A percentile compares a stretch with the other conserved stretches of the same genome.
phyloP scores from a whole-genome alignment of 371 early-diverging fungal species.

The Gilbertella persicaria region DNA sequence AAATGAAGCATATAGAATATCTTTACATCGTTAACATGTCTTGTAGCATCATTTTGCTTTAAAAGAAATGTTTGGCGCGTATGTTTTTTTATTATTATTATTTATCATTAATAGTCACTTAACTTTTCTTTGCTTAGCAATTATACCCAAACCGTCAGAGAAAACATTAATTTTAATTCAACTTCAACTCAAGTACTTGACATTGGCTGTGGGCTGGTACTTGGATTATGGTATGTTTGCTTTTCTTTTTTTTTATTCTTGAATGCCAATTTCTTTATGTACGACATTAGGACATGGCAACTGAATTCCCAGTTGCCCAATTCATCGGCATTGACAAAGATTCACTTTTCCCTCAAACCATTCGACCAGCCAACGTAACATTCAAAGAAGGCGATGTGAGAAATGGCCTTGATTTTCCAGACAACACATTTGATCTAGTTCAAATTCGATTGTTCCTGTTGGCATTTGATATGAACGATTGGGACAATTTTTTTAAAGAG shows the following conservation, averaged over 20 bases:
- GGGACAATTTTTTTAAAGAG: slow-evolving; percentile 20
- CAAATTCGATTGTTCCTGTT: slow-evolving; percentile 43
- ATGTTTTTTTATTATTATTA: not conserved
- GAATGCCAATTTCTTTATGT: not conserved
- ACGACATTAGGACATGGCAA: slow-evolving; percentile 43
- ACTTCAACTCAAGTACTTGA: slow-evolving; percentile 12
- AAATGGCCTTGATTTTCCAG: slow-evolving; percentile 43
- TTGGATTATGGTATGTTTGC: slow-evolving; percentile 28
- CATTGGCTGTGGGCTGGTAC: slow-evolving; percentile 33
- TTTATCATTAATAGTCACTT: not conserved
- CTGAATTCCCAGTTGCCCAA: slow-evolving; percentile 44
- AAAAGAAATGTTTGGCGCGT: slow-evolving; percentile 11
- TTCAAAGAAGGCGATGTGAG: slow-evolving; percentile 45
- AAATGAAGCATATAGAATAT: not conserved
- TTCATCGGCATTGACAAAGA: slow-evolving; percentile 48
- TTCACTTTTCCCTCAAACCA: slow-evolving; percentile 42
- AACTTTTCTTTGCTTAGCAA: slow-evolving; percentile 18
- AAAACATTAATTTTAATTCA: slow-evolving; percentile 14
- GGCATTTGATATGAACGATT: slow-evolving; percentile 20
- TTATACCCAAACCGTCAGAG: not conserved
- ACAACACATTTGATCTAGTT: slow-evolving; percentile 51
- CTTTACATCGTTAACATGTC: not conserved
- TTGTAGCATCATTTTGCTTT: slow-evolving; percentile 14
- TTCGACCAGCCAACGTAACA: slow-evolving; percentile 44
- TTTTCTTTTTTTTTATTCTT: not conserved